Evolutionary conservation across 2,329 filamentous ascomycete species (phyloP).

Genomic region (Arthrobotrys musiformis): DNA sequence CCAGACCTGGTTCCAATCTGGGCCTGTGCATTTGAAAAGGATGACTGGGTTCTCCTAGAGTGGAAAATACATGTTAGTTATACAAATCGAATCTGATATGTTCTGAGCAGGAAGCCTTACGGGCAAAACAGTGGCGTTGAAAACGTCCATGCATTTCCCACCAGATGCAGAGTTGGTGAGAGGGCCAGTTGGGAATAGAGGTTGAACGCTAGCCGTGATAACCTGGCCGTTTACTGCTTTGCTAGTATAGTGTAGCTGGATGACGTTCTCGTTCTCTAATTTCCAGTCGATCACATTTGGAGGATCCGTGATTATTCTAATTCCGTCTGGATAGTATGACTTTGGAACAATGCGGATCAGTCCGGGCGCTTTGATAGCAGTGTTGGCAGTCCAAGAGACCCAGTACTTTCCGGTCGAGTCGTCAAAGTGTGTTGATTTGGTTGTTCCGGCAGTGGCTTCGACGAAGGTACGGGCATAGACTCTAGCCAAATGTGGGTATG

Average conservation of each 20-base stretch:
- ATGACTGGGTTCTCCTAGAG: slow-evolving; percentile 44
- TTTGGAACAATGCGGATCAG: slow-evolving; percentile 50
- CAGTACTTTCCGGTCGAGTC: slow-evolving; percentile 52
- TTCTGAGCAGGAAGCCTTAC: slow-evolving; percentile 16
- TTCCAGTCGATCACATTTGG: slow-evolving; percentile 36
- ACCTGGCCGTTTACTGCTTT: slow-evolving; percentile 31
- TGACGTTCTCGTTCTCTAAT: slow-evolving; percentile 46
- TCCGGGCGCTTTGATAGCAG: slow-evolving; percentile 30
- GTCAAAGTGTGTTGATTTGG: slow-evolving; percentile 45
- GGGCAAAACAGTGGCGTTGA: slow-evolving; percentile 31
- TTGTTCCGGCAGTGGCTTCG: slow-evolving; percentile 47
- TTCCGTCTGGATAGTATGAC: slow-evolving; percentile 47
- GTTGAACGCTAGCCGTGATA: slow-evolving; percentile 32
- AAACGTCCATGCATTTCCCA: slow-evolving; percentile 48
- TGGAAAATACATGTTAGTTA: not conserved
- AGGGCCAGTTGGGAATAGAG: slow-evolving; percentile 37
- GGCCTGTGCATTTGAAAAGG: slow-evolving; percentile 37
- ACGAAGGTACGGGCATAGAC: slow-evolving; percentile 50
- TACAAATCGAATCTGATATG: not conserved
- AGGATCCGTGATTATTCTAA: slow-evolving; percentile 46
- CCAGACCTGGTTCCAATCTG: slow-evolving; percentile 54
- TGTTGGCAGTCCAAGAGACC: slow-evolving; percentile 51
- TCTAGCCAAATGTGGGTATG: slow-evolving; percentile 17
- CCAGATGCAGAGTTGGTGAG: slow-evolving; percentile 43
- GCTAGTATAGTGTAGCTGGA: slow-evolving; percentile 45